A percentile compares a stretch with the other conserved stretches of the same genome.
phyloP scores from a whole-genome alignment of 768 basidiomycete genomes.

The Collybiopsis confluens region DNA sequence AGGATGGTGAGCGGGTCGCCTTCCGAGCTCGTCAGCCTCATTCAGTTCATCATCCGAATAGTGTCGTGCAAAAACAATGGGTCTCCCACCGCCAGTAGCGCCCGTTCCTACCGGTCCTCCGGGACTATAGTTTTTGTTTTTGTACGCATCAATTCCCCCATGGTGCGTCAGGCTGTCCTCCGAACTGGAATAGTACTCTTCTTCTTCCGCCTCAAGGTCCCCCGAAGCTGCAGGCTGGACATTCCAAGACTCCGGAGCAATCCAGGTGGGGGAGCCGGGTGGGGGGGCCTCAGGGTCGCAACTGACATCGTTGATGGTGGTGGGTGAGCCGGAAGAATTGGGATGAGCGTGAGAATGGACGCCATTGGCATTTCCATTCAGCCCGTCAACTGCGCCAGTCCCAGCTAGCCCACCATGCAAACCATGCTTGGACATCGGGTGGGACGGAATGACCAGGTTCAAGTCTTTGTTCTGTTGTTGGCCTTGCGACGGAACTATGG shows the following conservation, averaged over 20 bases:
- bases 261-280: slow-evolving; percentile 44
- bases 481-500: slow-evolving; percentile 21
- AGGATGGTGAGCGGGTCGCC: not conserved
- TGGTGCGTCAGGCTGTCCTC: slow-evolving; percentile 27
- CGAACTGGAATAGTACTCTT: slow-evolving; percentile 37
- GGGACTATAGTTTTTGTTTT: not conserved
- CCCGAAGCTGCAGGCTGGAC: slow-evolving; percentile 32
- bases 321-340: not conserved
- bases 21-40: slow-evolving; percentile 3
- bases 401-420: slow-evolving; percentile 2
- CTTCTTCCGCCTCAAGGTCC: slow-evolving; percentile 36
- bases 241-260: slow-evolving; percentile 74
- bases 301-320: not conserved
- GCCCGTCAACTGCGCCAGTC: slow-evolving; percentile 8
- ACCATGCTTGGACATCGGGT: not conserved
- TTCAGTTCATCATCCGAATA: not conserved
- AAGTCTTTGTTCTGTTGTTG: slow-evolving; percentile 2
- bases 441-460: not conserved
- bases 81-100: slow-evolving; percentile 13
- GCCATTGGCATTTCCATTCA: not conserved
- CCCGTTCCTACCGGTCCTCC: not conserved
- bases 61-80: slow-evolving; percentile 12
- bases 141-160: not conserved
- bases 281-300: not conserved
- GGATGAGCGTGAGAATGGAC: not conserved